Percentiles rank a stretch among this genome's conserved stretches.
These are phyloP conservation scores for Tetracladium marchalianum DNA, from an alignment of 495 filamentous ascomycete species.

Conservation along the genomic window DNA sequence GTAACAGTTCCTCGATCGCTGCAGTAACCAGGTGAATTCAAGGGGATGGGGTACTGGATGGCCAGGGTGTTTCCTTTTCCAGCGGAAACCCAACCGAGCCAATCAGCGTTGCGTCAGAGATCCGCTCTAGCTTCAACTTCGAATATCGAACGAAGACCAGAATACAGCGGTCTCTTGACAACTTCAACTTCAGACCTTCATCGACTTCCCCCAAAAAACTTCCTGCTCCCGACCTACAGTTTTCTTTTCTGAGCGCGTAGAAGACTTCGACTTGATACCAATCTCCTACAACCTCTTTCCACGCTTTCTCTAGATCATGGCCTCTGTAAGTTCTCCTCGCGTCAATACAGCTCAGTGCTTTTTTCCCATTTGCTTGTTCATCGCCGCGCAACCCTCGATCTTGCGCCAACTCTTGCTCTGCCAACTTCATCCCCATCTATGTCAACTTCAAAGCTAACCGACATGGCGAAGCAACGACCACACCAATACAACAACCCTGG, in stretches of 20 bases:
- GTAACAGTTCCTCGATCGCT: no score
- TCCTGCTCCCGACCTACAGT: background rate
- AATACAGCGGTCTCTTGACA: background rate
- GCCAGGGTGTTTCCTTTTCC: no score
- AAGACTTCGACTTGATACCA: conserved; percentile 6
- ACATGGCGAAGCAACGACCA: conserved; percentile 15
- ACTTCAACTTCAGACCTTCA: no score
- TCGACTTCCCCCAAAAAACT: no score
- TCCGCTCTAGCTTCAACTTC: conserved; percentile 6
- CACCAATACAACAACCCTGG: conserved; percentile 18
- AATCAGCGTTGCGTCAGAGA: no score
- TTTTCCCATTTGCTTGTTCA: no score
- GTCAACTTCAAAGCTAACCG: conserved; percentile 1
- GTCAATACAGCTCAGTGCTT: no score
- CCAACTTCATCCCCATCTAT: background rate
- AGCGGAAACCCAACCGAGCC: no score
- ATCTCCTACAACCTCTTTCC: background rate
- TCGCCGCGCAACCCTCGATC: no score
- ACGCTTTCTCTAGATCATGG: conserved; percentile 6
- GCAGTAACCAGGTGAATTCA: no score
- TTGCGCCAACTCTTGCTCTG: no score
- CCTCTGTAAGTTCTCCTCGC: conserved; percentile 11
- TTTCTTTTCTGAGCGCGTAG: conserved; percentile 10
- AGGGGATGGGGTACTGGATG: no score
- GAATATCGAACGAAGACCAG: conserved; percentile 11